Conservation (phyloP, 768 basidiomycete species). For the Russula griseocarnosa region DNA sequence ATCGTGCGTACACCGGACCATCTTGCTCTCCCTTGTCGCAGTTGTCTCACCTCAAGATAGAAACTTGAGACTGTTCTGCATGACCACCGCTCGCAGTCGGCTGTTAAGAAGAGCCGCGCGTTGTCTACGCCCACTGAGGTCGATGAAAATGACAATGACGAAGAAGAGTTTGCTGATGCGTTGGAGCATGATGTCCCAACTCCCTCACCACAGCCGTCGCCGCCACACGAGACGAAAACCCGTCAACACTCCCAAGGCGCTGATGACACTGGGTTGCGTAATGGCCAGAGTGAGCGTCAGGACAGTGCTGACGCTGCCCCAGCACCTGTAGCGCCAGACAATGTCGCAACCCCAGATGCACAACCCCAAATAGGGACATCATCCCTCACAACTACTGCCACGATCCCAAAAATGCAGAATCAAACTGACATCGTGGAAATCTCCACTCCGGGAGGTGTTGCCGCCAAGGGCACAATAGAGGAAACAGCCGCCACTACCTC, state of each 20-base stretch:
- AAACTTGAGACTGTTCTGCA: conserved; percentile 30
- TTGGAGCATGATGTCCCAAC: conserved; percentile 29
- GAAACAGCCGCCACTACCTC: neutral
- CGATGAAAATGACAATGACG: conserved; percentile 53
- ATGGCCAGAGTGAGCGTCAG: conserved; percentile 36
- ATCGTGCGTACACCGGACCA: conserved; percentile 32
- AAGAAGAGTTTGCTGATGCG: conserved; percentile 23
- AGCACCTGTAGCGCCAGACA: conserved; percentile 6
- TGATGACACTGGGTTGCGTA: conserved; percentile 72
- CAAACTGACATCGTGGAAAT: conserved; percentile 4
- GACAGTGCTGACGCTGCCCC: conserved; percentile 9
- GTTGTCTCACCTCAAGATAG: conserved; percentile 6
- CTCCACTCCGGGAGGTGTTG: neutral
- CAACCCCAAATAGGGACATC: conserved; percentile 9
- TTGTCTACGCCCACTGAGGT: conserved; percentile 49
- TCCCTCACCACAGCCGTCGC: conserved; percentile 44
- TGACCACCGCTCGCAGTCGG: conserved; percentile 53
- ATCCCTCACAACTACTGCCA: conserved; percentile 1
- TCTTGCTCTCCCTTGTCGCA: neutral
- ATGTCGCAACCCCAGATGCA: conserved; percentile 35
- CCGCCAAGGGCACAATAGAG: neutral
- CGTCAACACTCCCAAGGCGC: conserved; percentile 77
- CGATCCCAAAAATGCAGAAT: conserved; percentile 10
- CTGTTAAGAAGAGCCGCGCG: conserved; percentile 71
- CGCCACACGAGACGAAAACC: conserved; percentile 71